These are phyloP conservation scores for Penicillium freii DNA, from an alignment of 2,329 filamentous ascomycete genomes.

Conservation along the genomic window DNA sequence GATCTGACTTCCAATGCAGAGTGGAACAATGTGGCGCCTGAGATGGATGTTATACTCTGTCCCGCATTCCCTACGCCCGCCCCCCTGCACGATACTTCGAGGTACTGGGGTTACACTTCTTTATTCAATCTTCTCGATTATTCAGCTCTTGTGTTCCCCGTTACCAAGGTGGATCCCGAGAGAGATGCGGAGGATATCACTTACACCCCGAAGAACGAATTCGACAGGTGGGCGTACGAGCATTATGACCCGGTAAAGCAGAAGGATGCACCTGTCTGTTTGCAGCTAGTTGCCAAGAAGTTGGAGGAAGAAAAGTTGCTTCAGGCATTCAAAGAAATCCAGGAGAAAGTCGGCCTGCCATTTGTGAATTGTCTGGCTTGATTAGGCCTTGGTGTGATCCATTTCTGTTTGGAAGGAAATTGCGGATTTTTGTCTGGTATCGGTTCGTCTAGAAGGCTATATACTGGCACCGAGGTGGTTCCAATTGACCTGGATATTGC, in stretches of 20 bases:
- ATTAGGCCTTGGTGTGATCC: neutral
- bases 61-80: constrained; percentile 58
- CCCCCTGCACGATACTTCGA: constrained; percentile 54
- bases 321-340: constrained; percentile 32
- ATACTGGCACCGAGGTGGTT: no score
- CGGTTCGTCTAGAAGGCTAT: neutral
- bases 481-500: no score
- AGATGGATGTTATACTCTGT: constrained; percentile 59
- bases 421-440: neutral
- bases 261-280: constrained; percentile 49
- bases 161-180: constrained; percentile 45
- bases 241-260: constrained; percentile 43
- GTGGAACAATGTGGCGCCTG: constrained; percentile 8
- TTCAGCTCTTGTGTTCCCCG: constrained; percentile 61
- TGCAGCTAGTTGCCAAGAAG: constrained; percentile 55
- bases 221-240: constrained; percentile 24
- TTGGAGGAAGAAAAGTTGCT: constrained; percentile 56
- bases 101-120: constrained; percentile 64
- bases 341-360: constrained; percentile 21
- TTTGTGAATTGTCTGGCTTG: constrained; percentile 7
- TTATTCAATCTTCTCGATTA: constrained; percentile 71
- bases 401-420: neutral
- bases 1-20: neutral
- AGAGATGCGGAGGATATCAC: constrained; percentile 23
- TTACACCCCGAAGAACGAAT: neutral